phyloP scores from a whole-genome alignment of 2,329 filamentous ascomycete species.

The Diaporthe sp. region DNA sequence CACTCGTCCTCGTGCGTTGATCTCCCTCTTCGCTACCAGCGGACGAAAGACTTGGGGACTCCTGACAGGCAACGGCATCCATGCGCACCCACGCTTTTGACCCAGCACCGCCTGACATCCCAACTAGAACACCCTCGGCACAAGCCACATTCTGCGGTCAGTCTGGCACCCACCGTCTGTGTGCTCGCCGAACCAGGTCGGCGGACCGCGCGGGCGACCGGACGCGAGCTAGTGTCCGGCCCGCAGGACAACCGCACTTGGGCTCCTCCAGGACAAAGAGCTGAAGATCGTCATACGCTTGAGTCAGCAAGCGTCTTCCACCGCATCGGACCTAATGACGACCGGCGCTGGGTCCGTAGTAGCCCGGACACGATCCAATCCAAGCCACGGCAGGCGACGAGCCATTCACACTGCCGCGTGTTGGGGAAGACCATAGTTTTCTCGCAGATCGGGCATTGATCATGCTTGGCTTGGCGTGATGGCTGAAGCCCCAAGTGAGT shows the following conservation, averaged over 20 bases:
- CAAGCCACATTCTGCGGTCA: neutral
- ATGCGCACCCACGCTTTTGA: neutral
- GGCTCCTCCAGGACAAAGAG: neutral
- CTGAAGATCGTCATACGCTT: conserved; percentile 12
- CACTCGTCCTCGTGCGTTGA: neutral
- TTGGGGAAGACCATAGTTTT: neutral
- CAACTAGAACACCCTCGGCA: neutral
- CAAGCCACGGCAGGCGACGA: neutral
- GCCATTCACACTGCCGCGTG: neutral
- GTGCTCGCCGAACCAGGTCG: neutral
- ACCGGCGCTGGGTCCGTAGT: neutral
- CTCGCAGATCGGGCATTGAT: neutral
- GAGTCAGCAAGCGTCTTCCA: neutral
- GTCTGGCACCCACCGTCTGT: neutral
- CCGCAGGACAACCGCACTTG: neutral
- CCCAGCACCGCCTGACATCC: neutral
- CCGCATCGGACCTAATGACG: neutral
- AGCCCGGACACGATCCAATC: neutral
- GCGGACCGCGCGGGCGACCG: neutral
- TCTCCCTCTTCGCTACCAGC: conserved; percentile 14
- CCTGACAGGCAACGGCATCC: conserved; percentile 19
- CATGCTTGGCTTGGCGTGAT: neutral
- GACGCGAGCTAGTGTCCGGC: neutral
- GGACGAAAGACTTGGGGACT: neutral
- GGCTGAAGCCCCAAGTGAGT: neutral